Percentiles rank a stretch among this genome's conserved stretches.
Conservation (phyloP, 805 yeast genomes). For the Zygoascus bituminiphila region DNA sequence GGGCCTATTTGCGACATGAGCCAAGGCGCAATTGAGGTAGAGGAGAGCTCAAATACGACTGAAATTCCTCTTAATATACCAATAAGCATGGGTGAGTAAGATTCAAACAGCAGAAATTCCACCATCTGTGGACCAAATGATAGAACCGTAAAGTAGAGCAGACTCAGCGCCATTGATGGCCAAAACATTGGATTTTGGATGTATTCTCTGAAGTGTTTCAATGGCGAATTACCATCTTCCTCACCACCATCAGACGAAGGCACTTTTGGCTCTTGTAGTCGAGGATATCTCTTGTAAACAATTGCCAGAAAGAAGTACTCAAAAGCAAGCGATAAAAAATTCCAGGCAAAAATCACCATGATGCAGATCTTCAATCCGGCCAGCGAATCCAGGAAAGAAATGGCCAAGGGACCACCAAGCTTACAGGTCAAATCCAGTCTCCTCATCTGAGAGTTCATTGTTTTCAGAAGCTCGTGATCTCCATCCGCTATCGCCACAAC, state of each 20-base stretch:
- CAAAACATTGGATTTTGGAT: conserved; percentile 23
- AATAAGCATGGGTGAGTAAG: conserved; percentile 25
- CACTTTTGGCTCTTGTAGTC: conserved; percentile 11
- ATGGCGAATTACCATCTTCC: background rate
- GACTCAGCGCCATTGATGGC: conserved; percentile 27
- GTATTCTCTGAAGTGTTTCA: conserved; percentile 16
- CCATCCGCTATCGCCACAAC: conserved; percentile 30
- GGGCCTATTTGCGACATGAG: conserved; percentile 23
- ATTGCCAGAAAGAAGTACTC: conserved; percentile 31
- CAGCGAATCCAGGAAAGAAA: conserved; percentile 27
- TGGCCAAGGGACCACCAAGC: conserved; percentile 32
- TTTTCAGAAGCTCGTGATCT: conserved; percentile 21
- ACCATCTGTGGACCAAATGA: conserved; percentile 34
- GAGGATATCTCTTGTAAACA: conserved; percentile 29
- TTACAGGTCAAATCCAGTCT: conserved; percentile 34
- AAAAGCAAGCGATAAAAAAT: conserved; percentile 25
- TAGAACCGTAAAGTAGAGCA: conserved; percentile 32
- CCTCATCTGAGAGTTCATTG: conserved; percentile 31
- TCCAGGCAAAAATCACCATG: conserved; percentile 24
- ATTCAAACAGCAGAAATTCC: conserved; percentile 29
- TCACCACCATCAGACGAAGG: background rate
- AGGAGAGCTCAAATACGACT: conserved; percentile 29
- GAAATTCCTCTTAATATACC: conserved; percentile 31
- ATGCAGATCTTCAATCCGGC: conserved; percentile 11
- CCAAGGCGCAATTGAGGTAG: conserved; percentile 29